phyloP scores from a whole-genome alignment of 2,329 filamentous ascomycete genomes.

The Didymella lethalis region DNA sequence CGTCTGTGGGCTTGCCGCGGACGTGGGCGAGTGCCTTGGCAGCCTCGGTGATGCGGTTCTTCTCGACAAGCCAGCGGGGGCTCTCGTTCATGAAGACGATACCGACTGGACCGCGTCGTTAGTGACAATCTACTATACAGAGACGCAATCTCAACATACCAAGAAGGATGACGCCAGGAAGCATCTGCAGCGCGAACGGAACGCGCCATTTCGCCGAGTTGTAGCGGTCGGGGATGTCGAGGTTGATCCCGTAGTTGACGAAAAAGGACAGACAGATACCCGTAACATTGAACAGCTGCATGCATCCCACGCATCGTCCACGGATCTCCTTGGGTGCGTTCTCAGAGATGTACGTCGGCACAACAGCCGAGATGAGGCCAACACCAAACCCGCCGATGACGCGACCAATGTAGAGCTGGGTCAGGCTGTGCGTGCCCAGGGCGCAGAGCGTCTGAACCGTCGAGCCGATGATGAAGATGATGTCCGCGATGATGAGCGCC shows the following conservation, averaged over 20 bases:
- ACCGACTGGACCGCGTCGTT: slow-evolving; percentile 39
- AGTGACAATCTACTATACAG: neutral
- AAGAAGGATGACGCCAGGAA: slow-evolving; percentile 61
- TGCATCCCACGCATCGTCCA: slow-evolving; percentile 51
- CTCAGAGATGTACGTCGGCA: slow-evolving; percentile 57
- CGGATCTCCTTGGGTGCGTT: slow-evolving; percentile 55
- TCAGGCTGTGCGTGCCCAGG: slow-evolving; percentile 44
- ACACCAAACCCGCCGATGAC: slow-evolving; percentile 57
- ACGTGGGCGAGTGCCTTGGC: slow-evolving; percentile 52
- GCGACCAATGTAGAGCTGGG: slow-evolving; percentile 54
- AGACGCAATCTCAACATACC: neutral
- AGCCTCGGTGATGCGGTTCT: slow-evolving; percentile 58
- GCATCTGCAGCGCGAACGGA: slow-evolving; percentile 61
- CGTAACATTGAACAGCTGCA: slow-evolving; percentile 54
- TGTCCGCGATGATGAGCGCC: slow-evolving; percentile 53
- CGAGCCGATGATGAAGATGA: slow-evolving; percentile 54
- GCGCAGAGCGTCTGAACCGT: slow-evolving; percentile 53
- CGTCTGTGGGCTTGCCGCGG: slow-evolving; percentile 47
- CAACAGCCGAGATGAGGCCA: slow-evolving; percentile 53
- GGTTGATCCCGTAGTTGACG: slow-evolving; percentile 61
- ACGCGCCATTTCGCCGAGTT: slow-evolving; percentile 62
- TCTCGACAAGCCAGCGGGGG: slow-evolving; percentile 63
- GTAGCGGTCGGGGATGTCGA: slow-evolving; percentile 51
- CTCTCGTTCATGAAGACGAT: slow-evolving; percentile 62
- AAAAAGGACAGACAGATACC: slow-evolving; percentile 62